phyloP scores from a whole-genome alignment of 768 basidiomycete genomes.

The Lentinula sp. region DNA sequence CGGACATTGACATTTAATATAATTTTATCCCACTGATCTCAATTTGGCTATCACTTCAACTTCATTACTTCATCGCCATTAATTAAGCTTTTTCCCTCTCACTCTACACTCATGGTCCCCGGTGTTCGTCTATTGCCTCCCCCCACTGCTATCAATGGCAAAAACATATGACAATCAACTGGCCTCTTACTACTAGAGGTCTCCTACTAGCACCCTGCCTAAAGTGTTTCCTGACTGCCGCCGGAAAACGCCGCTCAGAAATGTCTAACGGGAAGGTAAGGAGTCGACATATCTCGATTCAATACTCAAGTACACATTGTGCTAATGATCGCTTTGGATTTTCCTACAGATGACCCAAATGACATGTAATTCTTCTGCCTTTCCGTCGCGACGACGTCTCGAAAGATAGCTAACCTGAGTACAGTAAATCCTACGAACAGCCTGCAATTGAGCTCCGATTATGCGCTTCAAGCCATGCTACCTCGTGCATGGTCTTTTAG shows the following conservation, averaged over 20 bases:
- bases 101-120: background rate
- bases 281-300: background rate
- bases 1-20: conserved; percentile 1
- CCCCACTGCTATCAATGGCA: background rate
- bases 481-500: background rate
- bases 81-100: background rate
- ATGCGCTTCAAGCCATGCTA: no score
- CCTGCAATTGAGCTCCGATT: background rate
- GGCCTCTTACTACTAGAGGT: no score
- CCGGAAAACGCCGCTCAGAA: background rate
- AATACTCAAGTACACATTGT: background rate
- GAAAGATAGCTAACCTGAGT: background rate
- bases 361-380: background rate
- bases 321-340: background rate
- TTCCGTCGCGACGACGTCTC: background rate
- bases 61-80: background rate
- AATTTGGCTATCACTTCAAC: conserved; percentile 1
- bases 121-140: background rate
- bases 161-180: no score
- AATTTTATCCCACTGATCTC: background rate
- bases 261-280: background rate
- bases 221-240: background rate
- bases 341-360: background rate
- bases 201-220: background rate
- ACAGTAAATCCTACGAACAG: background rate